These are phyloP conservation scores for Lanmaoa pseudosensibilis DNA, from an alignment of 768 basidiomycete genomes.

Conservation along the genomic window DNA sequence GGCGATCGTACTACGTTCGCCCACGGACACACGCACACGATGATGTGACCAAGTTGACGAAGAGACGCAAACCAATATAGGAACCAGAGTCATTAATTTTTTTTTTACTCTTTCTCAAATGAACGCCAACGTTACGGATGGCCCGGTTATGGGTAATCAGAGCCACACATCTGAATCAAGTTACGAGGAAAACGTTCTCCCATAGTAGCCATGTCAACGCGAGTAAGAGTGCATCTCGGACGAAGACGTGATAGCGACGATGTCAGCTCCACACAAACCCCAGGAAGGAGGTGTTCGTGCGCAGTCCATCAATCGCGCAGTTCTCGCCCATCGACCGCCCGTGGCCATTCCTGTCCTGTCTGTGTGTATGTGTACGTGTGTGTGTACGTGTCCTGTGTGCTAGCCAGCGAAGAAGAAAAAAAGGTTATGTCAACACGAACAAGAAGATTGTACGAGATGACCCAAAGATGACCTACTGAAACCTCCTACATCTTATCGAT, in stretches of 20 bases:
- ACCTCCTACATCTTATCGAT: constrained; percentile 25
- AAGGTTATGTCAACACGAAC: constrained; percentile 1
- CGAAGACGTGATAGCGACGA: constrained; percentile 3
- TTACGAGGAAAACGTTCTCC: constrained; percentile 5
- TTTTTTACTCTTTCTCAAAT: not conserved
- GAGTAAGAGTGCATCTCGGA: not conserved
- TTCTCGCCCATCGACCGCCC: constrained; percentile 2
- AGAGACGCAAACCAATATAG: not conserved
- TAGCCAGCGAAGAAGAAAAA: not conserved
- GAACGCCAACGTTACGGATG: constrained; percentile 1
- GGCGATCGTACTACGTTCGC: constrained; percentile 2
- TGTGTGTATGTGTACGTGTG: too few relatives aligned
- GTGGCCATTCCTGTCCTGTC: constrained; percentile 4
- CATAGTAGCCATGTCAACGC: constrained; percentile 22
- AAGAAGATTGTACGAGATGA: not conserved
- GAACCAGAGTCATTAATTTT: not conserved
- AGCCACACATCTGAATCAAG: too few relatives aligned
- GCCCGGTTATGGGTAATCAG: not conserved
- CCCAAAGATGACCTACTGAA: not conserved
- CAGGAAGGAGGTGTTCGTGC: not conserved
- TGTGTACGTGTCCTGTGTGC: not conserved
- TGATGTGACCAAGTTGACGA: not conserved
- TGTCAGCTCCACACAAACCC: constrained; percentile 13
- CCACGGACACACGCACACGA: not conserved
- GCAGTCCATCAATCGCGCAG: constrained; percentile 1